These are phyloP conservation scores for Naganishia onofrii DNA, from an alignment of 768 basidiomycete genomes.

Conservation along the genomic window DNA sequence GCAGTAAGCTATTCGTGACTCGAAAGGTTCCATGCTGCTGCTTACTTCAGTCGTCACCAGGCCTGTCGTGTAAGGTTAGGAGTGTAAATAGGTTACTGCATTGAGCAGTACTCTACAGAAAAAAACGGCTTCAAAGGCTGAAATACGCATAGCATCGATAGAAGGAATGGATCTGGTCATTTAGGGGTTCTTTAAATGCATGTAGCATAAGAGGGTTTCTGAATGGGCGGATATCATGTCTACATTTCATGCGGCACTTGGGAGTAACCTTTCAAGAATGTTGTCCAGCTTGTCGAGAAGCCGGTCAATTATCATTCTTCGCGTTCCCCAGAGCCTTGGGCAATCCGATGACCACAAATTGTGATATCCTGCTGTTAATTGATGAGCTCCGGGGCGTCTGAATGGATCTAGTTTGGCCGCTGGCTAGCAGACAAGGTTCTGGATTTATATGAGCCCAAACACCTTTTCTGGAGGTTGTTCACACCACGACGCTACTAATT, in stretches of 20 bases:
- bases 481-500: not conserved
- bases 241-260: not conserved
- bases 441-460: too few relatives aligned
- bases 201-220: not conserved
- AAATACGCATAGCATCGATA: not conserved
- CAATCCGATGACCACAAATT: too few relatives aligned
- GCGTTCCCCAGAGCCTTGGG: too few relatives aligned
- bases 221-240: not conserved
- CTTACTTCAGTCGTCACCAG: not conserved
- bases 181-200: not conserved
- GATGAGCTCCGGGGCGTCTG: not conserved
- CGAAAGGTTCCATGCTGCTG: not conserved
- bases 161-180: not conserved
- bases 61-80: constrained; percentile 4
- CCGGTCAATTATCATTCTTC: too few relatives aligned
- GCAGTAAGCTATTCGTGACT: constrained; percentile 35
- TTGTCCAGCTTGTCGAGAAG: not conserved
- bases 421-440: not conserved
- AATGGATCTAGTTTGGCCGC: not conserved
- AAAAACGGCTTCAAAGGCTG: not conserved
- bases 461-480: too few relatives aligned
- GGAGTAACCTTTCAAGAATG: not conserved
- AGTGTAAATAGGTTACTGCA: not conserved
- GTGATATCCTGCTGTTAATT: too few relatives aligned
- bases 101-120: not conserved